A percentile compares a stretch with the other conserved stretches of the same genome.
Conservation (phyloP, 2,329 filamentous ascomycete species). For the Phialocephala subalpina region DNA sequence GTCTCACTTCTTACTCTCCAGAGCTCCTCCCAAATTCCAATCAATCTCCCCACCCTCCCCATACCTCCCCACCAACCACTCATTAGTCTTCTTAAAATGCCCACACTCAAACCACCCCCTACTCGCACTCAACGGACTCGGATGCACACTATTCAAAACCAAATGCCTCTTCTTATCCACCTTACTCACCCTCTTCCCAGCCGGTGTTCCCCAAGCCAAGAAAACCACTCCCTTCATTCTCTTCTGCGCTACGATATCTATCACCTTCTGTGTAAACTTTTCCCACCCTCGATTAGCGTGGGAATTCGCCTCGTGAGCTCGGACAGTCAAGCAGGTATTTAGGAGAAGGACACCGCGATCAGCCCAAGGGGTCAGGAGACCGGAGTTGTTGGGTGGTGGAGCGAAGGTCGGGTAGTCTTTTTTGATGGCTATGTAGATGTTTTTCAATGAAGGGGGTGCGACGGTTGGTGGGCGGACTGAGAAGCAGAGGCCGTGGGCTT, state of each 20-base stretch:
- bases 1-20: too few relatives aligned
- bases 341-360: constrained; percentile 91
- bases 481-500: constrained; percentile 96
- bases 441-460: constrained; percentile 88
- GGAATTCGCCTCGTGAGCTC: constrained; percentile 85
- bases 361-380: constrained; percentile 91
- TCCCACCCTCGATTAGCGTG: constrained; percentile 94
- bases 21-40: constrained; percentile 75
- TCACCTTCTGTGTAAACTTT: constrained; percentile 87
- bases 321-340: constrained; percentile 94
- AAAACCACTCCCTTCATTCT: constrained; percentile 88
- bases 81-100: constrained; percentile 83
- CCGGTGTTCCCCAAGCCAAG: constrained; percentile 90
- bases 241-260: constrained; percentile 83
- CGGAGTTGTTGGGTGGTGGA: constrained; percentile 78
- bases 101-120: constrained; percentile 85
- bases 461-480: constrained; percentile 89
- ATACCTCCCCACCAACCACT: constrained; percentile 83
- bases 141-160: constrained; percentile 88
- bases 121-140: constrained; percentile 87
- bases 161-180: constrained; percentile 79
- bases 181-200: constrained; percentile 78
- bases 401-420: constrained; percentile 87
- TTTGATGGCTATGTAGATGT: constrained; percentile 90
- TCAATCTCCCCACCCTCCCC: constrained; percentile 84